These are phyloP conservation scores for Carex arenaria DNA, from an alignment of 202 grass and related monocot genomes.

Conservation along the genomic window DNA sequence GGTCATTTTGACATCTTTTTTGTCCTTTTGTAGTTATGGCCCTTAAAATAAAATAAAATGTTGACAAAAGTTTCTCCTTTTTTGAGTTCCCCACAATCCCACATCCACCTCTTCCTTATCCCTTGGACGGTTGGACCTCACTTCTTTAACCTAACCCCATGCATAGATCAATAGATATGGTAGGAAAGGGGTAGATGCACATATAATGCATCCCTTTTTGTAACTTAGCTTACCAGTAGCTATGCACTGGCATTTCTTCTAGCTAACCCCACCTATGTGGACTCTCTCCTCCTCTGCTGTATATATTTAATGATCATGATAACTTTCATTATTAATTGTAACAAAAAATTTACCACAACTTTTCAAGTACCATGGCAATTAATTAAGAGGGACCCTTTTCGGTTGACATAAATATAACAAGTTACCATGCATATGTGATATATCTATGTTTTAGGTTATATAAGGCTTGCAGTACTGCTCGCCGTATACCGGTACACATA, in stretches of 20 bases:
- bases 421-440: neutral
- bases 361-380: neutral
- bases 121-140: conserved; percentile 1
- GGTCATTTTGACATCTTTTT: conserved; percentile 8
- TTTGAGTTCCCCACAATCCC: neutral
- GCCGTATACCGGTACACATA: neutral
- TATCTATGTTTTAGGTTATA: neutral
- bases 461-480: neutral
- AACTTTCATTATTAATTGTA: neutral
- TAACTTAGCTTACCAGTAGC: neutral
- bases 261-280: neutral
- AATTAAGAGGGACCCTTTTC: neutral
- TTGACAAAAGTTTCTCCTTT: neutral
- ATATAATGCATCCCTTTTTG: conserved; percentile 8
- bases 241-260: conserved; percentile 6
- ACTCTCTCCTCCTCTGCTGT: neutral
- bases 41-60: neutral
- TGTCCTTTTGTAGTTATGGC: conserved; percentile 1
- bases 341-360: neutral
- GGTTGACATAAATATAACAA: conserved; percentile 1
- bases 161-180: neutral
- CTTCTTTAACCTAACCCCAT: neutral
- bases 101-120: conserved; percentile 1
- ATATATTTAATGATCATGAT: conserved; percentile 2
- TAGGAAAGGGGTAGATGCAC: conserved; percentile 4